Evolutionary conservation across 495 filamentous ascomycete genomes (phyloP), one percentile per base, ranked within the genome.

Genomic region (Physcia stellaris): DNA sequence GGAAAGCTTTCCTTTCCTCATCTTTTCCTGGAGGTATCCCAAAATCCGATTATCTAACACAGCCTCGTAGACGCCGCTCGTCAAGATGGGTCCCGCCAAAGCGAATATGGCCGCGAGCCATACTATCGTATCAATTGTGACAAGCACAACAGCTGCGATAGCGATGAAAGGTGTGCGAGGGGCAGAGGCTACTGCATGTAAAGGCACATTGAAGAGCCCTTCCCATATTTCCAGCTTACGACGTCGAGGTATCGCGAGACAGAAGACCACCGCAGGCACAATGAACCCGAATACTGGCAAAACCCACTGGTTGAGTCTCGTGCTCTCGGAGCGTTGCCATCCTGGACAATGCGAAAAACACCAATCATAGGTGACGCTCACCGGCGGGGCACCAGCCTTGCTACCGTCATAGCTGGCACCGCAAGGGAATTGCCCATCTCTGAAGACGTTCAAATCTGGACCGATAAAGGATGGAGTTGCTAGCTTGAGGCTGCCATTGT

Each of bases 31-130:
- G 6, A 42, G 11, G 15, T 35, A 42, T 7, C 2, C 23, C 18
- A 42, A 13, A 10, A 42, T 39, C 13, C 32, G 33, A 3, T 49
- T 31, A 32, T 64, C 61, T 0, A 64, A 48, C n/a, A 42, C 50
- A 15, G 59, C 58, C 38, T 64, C 59, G 30, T 59, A 62, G 2
- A 62, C 44, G 1, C 58, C 61, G 26, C 58, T 59, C 4, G 63
- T 21, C 16, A 63, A 19, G 54, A 63, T 64, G 0, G 60, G 61
- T 1, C 60, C 53, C 0, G 58, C 51, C 24, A 61, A 51, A 3
- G 58, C 58, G 35, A 64, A 62, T 36, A 45, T 59, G 6, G 50
- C 53, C 1, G 40, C 43, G 5, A 58, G 48, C 59, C 57, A 62
- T 23, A 51, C 41, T 5, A 60, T 34, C 4, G 59, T 62, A 37